Evolutionary conservation across 345 rosid genomes (phyloP), one percentile per base, ranked within the genome.

Genomic region (Limnanthes douglasii): DNA sequence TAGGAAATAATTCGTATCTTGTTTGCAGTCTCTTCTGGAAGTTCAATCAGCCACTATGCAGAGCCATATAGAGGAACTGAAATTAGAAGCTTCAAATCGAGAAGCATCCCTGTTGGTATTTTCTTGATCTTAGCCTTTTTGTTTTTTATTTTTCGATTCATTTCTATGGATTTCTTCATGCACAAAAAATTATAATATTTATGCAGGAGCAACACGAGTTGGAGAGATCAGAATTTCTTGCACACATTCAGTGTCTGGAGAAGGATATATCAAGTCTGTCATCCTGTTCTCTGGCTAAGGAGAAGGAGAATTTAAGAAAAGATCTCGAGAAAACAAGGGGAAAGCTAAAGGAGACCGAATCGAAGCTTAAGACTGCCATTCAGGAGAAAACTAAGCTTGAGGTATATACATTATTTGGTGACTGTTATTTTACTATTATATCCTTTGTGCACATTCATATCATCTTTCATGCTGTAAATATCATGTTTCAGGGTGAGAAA

Each of bases 341-440:
- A 33, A 88, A 68, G 69, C 65, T 88, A 46, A 78, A 78, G 59
- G 95, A 88, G 58, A 71, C 69, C 3, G 97, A 78, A 55, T 75
- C 57, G 48, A 88, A 73, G 62, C 78, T 88, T 31, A 82, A 66
- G 70, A 88, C 61, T 73, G 65, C 33, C 37, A 66, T 83, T 51
- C 97, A 88, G 60, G 93, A 88, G 64, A 88, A 83, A 66, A 88
- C 95, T 34, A 88, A 78, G 67, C 75, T 88, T 45, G 97, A 88
- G 97, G 97, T 86, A 8, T 7, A 22, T 8, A 2, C n/a, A n/a
- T n/a, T n/a, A n/a, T n/a, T n/a, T n/a, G n/a, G n/a, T n/a, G n/a
- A n/a, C n/a, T n/a, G n/a, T n/a, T n/a, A n/a, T n/a, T n/a, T n/a
- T n/a, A n/a, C n/a, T n/a, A n/a, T n/a, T n/a, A n/a, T n/a, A n/a